phyloP scores from a whole-genome alignment of 2,329 filamentous ascomycete genomes.

The Pseudogymnoascus verrucosus region DNA sequence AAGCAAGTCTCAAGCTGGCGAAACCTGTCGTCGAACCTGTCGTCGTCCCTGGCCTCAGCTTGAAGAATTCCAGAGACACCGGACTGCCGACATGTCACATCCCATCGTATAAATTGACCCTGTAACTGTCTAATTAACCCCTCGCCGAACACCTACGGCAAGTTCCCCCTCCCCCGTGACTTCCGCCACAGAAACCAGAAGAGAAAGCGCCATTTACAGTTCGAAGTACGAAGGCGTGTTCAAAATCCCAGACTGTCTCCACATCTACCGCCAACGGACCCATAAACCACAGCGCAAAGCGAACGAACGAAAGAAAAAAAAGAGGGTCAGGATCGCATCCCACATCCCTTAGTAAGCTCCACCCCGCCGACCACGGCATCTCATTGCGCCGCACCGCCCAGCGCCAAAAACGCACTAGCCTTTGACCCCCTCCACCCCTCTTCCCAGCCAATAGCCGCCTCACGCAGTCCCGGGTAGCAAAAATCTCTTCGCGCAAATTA shows the following conservation, averaged over 20 bases:
- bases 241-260: not conserved
- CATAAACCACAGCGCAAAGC: not conserved
- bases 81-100: not conserved
- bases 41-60: not conserved
- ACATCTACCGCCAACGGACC: not conserved
- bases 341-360: not conserved
- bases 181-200: not conserved
- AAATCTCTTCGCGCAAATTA: not conserved
- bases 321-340: not conserved
- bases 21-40: too few species aligned
- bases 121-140: not conserved
- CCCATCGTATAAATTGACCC: not conserved
- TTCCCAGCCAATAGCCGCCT: not conserved
- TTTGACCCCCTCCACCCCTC: not conserved
- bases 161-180: not conserved
- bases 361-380: not conserved
- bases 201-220: not conserved
- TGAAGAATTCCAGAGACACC: not conserved
- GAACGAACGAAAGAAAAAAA: not conserved
- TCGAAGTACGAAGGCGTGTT: too few species aligned
- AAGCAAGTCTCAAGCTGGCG: not conserved
- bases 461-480: too few species aligned
- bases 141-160: not conserved
- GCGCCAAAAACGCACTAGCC: too few species aligned
- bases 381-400: not conserved